These are phyloP conservation scores for Vishniacozyma victoriae DNA, from an alignment of 768 basidiomycete genomes.

Conservation along the genomic window DNA sequence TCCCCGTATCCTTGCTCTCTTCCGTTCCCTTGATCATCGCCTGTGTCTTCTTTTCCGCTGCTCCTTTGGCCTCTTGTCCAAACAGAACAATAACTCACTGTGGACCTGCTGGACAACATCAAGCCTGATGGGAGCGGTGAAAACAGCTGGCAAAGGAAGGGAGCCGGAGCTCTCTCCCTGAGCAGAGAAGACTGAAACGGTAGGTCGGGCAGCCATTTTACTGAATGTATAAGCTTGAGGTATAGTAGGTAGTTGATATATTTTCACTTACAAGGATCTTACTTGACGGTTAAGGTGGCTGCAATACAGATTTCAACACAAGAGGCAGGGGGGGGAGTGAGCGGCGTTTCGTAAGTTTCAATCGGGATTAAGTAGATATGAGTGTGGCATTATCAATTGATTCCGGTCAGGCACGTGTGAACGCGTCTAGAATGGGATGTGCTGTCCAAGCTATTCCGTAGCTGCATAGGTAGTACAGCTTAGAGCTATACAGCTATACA, in stretches of 20 bases:
- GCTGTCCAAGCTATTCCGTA: too few relatives aligned
- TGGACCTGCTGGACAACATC: conserved; percentile 98
- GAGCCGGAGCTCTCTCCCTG: conserved; percentile 81
- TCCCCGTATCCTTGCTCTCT: neutral
- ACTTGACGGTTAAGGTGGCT: too few relatives aligned
- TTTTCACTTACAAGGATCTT: too few relatives aligned
- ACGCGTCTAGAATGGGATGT: too few relatives aligned
- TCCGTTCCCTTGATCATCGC: neutral
- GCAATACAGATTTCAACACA: too few relatives aligned
- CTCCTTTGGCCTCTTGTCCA: neutral
- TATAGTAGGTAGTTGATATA: neutral
- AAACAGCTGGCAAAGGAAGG: conserved; percentile 86
- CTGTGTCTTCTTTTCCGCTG: neutral
- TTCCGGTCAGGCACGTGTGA: too few relatives aligned
- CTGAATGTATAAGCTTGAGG: neutral
- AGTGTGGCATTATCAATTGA: too few relatives aligned
- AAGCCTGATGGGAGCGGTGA: conserved; percentile 95
- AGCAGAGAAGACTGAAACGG: conserved; percentile 72
- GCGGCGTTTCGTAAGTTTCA: too few relatives aligned
- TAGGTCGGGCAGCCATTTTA: conserved; percentile 85
- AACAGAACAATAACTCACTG: conserved; percentile 60
- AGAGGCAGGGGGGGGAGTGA: too few relatives aligned
- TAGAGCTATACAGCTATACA: too few relatives aligned
- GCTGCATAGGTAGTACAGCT: too few relatives aligned
- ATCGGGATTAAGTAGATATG: too few relatives aligned